Conservation (phyloP, 441 rosid genomes). For the Erodium moschatum region DNA sequence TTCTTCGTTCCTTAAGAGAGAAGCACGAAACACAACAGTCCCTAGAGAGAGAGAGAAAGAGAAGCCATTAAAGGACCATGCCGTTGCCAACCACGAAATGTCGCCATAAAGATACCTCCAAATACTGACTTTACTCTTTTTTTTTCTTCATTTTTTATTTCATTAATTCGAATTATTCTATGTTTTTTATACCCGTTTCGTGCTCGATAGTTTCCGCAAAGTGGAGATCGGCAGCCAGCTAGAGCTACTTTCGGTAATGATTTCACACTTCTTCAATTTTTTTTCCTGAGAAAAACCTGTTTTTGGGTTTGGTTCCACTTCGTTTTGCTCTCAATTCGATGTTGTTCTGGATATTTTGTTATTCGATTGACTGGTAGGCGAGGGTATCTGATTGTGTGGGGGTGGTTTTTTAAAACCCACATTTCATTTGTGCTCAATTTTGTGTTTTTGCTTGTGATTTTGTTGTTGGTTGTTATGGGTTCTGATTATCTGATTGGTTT, state of each 20-base stretch:
- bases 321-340: neutral
- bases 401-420: neutral
- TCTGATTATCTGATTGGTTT: no score
- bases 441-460: no score
- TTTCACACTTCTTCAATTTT: neutral
- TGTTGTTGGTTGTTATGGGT: no score
- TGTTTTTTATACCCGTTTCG: neutral
- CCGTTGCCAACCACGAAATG: conserved; percentile 3
- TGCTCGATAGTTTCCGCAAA: neutral
- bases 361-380: neutral
- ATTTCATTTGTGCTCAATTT: neutral
- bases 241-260: neutral
- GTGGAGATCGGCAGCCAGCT: conserved; percentile 8
- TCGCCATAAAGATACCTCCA: conserved; percentile 11
- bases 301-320: neutral
- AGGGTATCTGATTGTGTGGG: neutral
- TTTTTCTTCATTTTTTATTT: neutral
- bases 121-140: conserved; percentile 7
- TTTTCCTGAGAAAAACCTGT: neutral
- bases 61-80: neutral
- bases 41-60: neutral
- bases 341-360: neutral
- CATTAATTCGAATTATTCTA: neutral
- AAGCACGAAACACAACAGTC: neutral
- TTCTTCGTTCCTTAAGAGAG: neutral